These are phyloP conservation scores for Theobroma cacao DNA, from an alignment of 345 rosid genomes.

Conservation along the genomic window DNA sequence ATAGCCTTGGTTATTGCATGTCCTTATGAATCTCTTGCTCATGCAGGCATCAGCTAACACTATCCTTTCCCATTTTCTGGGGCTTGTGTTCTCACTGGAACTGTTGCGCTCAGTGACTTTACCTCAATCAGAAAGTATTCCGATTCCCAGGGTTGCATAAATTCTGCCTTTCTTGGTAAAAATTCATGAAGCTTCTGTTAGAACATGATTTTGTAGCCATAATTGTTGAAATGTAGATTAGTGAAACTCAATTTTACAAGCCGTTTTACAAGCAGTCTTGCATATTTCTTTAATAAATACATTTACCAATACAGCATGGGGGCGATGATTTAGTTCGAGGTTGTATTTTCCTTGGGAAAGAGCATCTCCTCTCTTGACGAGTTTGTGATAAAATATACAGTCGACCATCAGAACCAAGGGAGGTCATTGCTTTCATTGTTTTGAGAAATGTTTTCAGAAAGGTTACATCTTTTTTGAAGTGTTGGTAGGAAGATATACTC, in stretches of 20 bases:
- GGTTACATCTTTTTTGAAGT: background rate
- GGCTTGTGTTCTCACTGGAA: slow-evolving; percentile 86
- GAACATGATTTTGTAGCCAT: slow-evolving; percentile 25
- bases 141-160: slow-evolving; percentile 56
- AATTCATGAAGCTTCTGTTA: background rate
- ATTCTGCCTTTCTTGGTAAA: background rate
- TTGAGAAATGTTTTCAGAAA: background rate
- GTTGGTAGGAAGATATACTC: background rate
- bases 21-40: slow-evolving; percentile 9
- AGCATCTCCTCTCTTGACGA: background rate
- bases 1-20: background rate
- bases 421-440: background rate
- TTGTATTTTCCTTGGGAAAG: background rate
- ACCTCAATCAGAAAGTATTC: slow-evolving; percentile 53
- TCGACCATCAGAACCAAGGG: background rate
- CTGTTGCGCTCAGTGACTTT: slow-evolving; percentile 85
- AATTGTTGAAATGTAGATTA: slow-evolving; percentile 10
- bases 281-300: background rate
- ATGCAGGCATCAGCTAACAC: slow-evolving; percentile 96
- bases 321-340: background rate
- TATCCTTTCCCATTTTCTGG: slow-evolving; percentile 90
- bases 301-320: background rate
- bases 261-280: background rate
- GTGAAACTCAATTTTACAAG: background rate
- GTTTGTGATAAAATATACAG: background rate